These are phyloP conservation scores for Penicillium lividum DNA, from an alignment of 495 filamentous ascomycete genomes.

Conservation along the genomic window DNA sequence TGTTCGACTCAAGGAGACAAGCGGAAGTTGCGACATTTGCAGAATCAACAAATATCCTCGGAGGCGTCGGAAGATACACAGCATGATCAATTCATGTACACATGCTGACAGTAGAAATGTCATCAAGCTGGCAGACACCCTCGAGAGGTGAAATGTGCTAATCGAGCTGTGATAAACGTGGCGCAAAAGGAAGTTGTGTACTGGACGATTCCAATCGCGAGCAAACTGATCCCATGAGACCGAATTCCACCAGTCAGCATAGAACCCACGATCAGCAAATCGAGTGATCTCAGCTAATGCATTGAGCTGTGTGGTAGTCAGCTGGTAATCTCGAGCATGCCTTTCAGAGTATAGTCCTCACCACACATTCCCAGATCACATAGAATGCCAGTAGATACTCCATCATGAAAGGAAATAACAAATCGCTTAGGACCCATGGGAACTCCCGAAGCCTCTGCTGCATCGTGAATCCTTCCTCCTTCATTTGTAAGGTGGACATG, in stretches of 20 bases:
- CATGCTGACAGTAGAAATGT: slow-evolving; percentile 71
- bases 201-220: slow-evolving; percentile 72
- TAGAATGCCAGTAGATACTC: slow-evolving; percentile 66
- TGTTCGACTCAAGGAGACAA: slow-evolving; percentile 64
- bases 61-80: slow-evolving; percentile 74
- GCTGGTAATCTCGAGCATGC: not conserved
- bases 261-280: slow-evolving; percentile 78
- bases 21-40: slow-evolving; percentile 59
- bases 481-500: slow-evolving; percentile 63
- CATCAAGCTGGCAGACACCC: slow-evolving; percentile 67
- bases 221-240: slow-evolving; percentile 58
- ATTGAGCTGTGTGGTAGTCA: slow-evolving; percentile 51
- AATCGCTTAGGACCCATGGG: slow-evolving; percentile 66
- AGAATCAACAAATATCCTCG: slow-evolving; percentile 68
- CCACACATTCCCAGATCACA: slow-evolving; percentile 77
- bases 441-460: slow-evolving; percentile 62
- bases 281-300: slow-evolving; percentile 69
- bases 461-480: slow-evolving; percentile 54
- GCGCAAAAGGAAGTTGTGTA: slow-evolving; percentile 70
- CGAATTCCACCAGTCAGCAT: slow-evolving; percentile 71
- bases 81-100: slow-evolving; percentile 76
- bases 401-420: slow-evolving; percentile 75
- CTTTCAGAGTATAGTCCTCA: slow-evolving; percentile 13
- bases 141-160: slow-evolving; percentile 65
- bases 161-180: slow-evolving; percentile 77